phyloP scores from a whole-genome alignment of 139 green algal genomes.

The Ettlia oleoabundans region DNA sequence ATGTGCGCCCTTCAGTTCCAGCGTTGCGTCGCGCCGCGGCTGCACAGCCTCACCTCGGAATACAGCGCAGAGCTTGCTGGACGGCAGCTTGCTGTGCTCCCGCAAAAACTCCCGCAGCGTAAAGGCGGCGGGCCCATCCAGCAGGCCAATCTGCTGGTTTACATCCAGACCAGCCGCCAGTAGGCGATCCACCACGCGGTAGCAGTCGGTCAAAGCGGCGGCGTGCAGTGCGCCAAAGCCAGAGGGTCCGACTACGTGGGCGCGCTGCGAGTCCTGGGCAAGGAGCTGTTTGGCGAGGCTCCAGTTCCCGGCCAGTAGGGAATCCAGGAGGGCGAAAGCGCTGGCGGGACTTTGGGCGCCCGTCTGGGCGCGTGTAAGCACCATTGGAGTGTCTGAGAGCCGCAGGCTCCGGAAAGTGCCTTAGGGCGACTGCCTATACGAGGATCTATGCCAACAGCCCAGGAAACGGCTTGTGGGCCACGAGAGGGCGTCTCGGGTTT shows the following conservation, averaged over 20 bases:
- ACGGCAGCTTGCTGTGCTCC: slow-evolving; percentile 10
- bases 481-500: no score
- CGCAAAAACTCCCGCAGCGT: slow-evolving; percentile 4
- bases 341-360: neutral
- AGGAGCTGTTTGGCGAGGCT: neutral
- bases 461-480: no score
- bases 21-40: neutral
- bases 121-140: neutral
- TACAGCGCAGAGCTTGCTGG: slow-evolving; percentile 15
- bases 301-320: neutral
- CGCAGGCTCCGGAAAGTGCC: no score
- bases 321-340: neutral
- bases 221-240: slow-evolving; percentile 12
- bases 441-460: no score
- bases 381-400: no score
- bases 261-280: neutral
- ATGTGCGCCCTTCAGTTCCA: neutral
- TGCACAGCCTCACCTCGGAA: neutral
- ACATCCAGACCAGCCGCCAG: neutral
- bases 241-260: neutral
- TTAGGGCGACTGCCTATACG: no score
- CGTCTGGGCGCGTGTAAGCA: neutral
- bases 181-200: slow-evolving; percentile 12
- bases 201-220: neutral
- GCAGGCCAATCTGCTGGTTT: slow-evolving; percentile 7